Evolutionary conservation across 2,329 filamentous ascomycete species (phyloP), one percentile per base, ranked within the genome.

Genomic region (Cercospora beticola): DNA sequence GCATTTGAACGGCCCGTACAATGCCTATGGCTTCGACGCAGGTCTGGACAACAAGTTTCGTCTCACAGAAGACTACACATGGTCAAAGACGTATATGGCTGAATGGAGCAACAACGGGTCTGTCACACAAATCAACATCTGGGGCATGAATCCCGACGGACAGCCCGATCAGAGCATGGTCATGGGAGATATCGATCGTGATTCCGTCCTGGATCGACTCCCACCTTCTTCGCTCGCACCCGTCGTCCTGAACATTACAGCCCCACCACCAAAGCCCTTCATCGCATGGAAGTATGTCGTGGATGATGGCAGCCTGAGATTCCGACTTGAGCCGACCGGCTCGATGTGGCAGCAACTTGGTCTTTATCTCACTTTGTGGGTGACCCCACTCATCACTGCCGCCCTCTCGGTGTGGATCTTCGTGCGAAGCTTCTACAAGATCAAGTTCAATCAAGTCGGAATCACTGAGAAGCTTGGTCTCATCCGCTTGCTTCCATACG

Each of bases 131-230:
- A 79, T 89, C 68, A 90, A 89, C 71, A 82, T 88, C 3, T 90
- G 88, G 88, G 88, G 88, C 57, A 86, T 89, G 72, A 87, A 89
- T 74, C 84, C 85, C 0, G 84, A 89, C 75, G 86, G 87, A 18
- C 79, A 85, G 71, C 87, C 88, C 0, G 88, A 90, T 74, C 82
- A 86, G 68, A 83, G 83, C 3, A 83, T 81, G 64, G 83, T 88
- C 2, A 85, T 83, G 67, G 88, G 88, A 28, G 88, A 90, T 74
- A 82, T 87, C 16, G 85, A 89, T 72, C 79, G 79, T n/a, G 87
- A 89, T 74, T 81, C 81, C 2, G 80, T 89, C 5, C 78, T 89
- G 12, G 88, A 90, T 74, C 85, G 86, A 46, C 79, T 89, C 18
- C 85, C 87, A 1, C 87, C 87, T 8, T 86, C 83, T 9, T 86